Evolutionary conservation across 179 eudicot species (phyloP).

Genomic region (Spinacia oleracea): DNA sequence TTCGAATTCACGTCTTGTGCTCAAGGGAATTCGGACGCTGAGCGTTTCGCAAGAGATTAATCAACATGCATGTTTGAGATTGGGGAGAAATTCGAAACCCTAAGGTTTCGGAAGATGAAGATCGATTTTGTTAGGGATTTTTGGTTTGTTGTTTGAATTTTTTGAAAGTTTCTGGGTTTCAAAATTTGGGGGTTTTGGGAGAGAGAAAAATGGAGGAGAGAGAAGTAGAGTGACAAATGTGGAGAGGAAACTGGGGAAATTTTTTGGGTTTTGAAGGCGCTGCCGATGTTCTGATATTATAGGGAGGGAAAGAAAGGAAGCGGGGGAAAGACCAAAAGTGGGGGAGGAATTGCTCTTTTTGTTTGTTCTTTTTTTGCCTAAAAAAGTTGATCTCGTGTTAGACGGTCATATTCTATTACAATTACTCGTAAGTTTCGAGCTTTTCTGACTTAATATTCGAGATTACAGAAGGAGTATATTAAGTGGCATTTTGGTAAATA

Average conservation of each 20-base stretch:
- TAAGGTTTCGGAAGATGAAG: neutral
- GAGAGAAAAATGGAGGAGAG: conserved; percentile 1
- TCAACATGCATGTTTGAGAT: conserved; percentile 22
- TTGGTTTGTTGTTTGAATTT: neutral
- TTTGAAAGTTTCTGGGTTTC: neutral
- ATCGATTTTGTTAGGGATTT: conserved; percentile 15
- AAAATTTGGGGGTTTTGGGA: neutral
- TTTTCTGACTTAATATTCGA: too few relatives aligned
- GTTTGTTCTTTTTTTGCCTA: neutral
- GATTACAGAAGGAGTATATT: too few relatives aligned
- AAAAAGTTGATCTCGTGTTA: too few relatives aligned
- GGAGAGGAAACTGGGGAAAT: conserved; percentile 6
- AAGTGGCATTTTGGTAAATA: too few relatives aligned
- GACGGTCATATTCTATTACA: too few relatives aligned
- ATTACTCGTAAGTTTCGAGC: too few relatives aligned
- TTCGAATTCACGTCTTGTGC: neutral
- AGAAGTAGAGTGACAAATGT: conserved; percentile 4
- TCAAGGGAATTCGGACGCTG: neutral
- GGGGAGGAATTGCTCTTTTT: neutral
- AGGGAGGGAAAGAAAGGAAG: too few relatives aligned
- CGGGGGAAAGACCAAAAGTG: too few relatives aligned
- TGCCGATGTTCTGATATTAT: neutral
- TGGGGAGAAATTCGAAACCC: conserved; percentile 17
- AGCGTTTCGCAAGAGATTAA: neutral
- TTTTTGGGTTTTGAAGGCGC: conserved; percentile 7